These are phyloP conservation scores for Andrographis paniculata DNA, from an alignment of 305 asterid genomes.

Conservation along the genomic window DNA sequence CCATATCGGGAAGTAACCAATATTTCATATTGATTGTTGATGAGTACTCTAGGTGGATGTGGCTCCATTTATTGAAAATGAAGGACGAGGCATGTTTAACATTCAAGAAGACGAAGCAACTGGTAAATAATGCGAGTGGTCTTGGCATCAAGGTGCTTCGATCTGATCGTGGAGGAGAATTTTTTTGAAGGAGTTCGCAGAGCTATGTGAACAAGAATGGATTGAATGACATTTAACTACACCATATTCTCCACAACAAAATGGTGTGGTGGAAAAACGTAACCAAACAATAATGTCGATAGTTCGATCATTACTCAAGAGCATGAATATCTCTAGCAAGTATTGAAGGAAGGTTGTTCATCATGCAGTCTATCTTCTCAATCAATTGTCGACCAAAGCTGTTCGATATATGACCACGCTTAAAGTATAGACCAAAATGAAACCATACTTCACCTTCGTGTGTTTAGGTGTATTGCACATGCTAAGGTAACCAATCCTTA, in stretches of 20 bases:
- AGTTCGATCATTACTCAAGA: neutral
- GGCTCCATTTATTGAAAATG: neutral
- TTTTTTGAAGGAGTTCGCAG: neutral
- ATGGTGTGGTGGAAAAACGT: constrained; percentile 1
- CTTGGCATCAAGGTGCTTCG: neutral
- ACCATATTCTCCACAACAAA: constrained; percentile 6
- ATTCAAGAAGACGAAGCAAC: neutral
- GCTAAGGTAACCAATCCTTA: neutral
- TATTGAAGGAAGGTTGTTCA: neutral
- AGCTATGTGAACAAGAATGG: neutral
- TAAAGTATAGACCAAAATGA: neutral
- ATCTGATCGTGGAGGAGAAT: constrained; percentile 5
- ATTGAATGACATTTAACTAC: neutral
- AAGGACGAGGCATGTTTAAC: neutral
- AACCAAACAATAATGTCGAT: neutral
- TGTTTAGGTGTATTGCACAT: neutral
- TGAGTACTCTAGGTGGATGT: constrained; percentile 1
- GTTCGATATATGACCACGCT: neutral
- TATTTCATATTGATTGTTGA: neutral
- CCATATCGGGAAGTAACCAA: neutral
- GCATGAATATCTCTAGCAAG: neutral
- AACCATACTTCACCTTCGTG: neutral
- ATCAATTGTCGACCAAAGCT: neutral
- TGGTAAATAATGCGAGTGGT: neutral
- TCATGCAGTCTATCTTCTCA: neutral